Percentiles rank a stretch among this genome's conserved stretches.
Evolutionary conservation across 2,329 filamentous ascomycete species (phyloP).

Genomic region (Tolypocladium ovalisporum): DNA sequence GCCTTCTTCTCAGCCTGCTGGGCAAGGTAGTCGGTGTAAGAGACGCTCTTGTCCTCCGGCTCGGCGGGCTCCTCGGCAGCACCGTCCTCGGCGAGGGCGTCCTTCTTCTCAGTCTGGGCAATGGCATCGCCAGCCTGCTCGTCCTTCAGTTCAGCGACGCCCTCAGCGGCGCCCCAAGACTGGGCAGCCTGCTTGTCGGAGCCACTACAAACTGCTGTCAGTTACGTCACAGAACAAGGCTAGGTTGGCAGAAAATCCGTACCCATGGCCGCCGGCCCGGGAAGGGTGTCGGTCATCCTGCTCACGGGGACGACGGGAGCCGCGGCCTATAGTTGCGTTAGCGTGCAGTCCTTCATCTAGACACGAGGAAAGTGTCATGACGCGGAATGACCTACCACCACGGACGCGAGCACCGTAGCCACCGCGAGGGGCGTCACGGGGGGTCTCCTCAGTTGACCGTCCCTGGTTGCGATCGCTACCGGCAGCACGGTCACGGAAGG

Average conservation of each 20-base stretch:
- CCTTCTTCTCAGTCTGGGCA: slow-evolving; percentile 74
- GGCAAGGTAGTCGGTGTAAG: slow-evolving; percentile 79
- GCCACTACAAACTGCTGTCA: slow-evolving; percentile 37
- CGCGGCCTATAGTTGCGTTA: slow-evolving; percentile 32
- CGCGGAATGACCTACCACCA: slow-evolving; percentile 34
- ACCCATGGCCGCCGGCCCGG: slow-evolving; percentile 30
- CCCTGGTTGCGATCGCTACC: slow-evolving; percentile 74
- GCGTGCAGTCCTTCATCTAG: not conserved
- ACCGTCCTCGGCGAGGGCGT: slow-evolving; percentile 43
- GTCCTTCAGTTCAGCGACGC: slow-evolving; percentile 76
- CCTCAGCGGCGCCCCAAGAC: slow-evolving; percentile 79
- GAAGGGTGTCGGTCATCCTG: slow-evolving; percentile 47
- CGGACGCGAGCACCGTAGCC: slow-evolving; percentile 53
- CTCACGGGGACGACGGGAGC: slow-evolving; percentile 39
- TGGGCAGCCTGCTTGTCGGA: slow-evolving; percentile 81
- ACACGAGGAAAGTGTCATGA: not conserved
- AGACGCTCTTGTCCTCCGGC: slow-evolving; percentile 79
- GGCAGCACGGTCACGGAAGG: slow-evolving; percentile 80
- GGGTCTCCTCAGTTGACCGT: slow-evolving; percentile 61
- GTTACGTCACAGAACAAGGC: not conserved
- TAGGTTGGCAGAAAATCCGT: slow-evolving; percentile 14
- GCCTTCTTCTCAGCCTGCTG: slow-evolving; percentile 63
- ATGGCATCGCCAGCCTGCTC: slow-evolving; percentile 87
- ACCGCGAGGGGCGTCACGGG: slow-evolving; percentile 45
- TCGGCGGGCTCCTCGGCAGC: slow-evolving; percentile 40